Conservation (phyloP, 2,329 filamentous ascomycete genomes). For the Pestalotiopsis sp. region DNA sequence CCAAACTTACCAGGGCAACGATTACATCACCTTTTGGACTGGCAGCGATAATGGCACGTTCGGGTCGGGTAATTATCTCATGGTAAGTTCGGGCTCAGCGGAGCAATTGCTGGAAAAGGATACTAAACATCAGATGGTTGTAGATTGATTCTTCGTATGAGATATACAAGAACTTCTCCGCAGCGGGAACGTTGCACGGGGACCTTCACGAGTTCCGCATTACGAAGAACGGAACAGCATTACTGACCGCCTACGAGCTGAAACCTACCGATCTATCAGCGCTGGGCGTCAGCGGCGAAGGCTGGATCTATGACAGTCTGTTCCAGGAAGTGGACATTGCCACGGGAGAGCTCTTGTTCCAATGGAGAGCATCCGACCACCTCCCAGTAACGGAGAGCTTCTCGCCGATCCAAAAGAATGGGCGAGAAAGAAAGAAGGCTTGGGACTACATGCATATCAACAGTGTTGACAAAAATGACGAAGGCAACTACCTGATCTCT, state of each 20-base stretch:
- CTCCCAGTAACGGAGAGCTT: conserved; percentile 30
- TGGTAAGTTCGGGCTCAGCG: background rate
- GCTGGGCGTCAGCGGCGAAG: conserved; percentile 27
- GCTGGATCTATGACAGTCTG: conserved; percentile 21
- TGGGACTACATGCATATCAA: conserved; percentile 42
- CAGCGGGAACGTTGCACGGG: conserved; percentile 30
- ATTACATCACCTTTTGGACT: conserved; percentile 39
- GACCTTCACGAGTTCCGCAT: conserved; percentile 28
- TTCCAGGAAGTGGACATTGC: conserved; percentile 44
- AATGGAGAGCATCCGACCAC: conserved; percentile 41
- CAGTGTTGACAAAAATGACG: conserved; percentile 33
- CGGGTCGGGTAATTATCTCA: conserved; percentile 21
- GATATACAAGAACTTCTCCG: conserved; percentile 33
- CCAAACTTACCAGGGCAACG: conserved; percentile 32
- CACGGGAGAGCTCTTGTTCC: conserved; percentile 44
- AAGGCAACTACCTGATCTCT: conserved; percentile 41
- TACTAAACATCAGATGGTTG: background rate
- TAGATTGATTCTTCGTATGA: conserved; percentile 37
- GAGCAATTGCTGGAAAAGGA: background rate
- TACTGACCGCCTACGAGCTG: conserved; percentile 22
- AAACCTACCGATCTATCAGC: conserved; percentile 20
- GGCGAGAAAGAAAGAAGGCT: background rate
- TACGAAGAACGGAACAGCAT: conserved; percentile 19
- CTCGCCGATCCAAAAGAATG: background rate
- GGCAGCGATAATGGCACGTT: conserved; percentile 27